phyloP scores from a whole-genome alignment of 139 green algal genomes.

The Eudorina sp. region DNA sequence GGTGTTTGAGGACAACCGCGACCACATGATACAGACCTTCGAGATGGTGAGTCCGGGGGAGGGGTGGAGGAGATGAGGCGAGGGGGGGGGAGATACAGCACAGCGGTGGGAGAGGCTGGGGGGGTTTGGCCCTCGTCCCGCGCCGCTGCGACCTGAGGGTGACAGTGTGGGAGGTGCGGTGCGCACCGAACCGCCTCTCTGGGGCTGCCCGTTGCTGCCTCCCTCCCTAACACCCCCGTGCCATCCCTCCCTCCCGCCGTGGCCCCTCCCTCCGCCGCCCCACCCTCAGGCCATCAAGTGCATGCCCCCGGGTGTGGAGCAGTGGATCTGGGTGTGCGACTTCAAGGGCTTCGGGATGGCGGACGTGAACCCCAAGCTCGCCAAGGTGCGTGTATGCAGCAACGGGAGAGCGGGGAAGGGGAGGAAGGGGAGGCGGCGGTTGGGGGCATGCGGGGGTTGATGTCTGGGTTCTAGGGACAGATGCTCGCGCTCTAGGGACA shows the following conservation, averaged over 20 bases:
- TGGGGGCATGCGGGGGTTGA: too few species aligned
- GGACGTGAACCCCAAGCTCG: slow-evolving; percentile 68
- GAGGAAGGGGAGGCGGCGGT: too few species aligned
- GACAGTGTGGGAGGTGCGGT: too few species aligned
- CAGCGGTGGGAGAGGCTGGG: too few species aligned
- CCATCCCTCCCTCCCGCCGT: not conserved
- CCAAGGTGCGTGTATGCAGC: slow-evolving; percentile 7
- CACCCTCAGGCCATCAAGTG: slow-evolving; percentile 45
- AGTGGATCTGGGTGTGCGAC: slow-evolving; percentile 84
- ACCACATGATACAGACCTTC: slow-evolving; percentile 75
- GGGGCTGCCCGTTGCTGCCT: too few species aligned
- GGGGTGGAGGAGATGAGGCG: not conserved
- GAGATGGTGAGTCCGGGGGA: slow-evolving; percentile 17
- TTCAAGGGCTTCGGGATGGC: slow-evolving; percentile 73
- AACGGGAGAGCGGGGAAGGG: not conserved
- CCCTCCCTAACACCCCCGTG: not conserved
- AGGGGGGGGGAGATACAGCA: not conserved
- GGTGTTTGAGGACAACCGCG: slow-evolving; percentile 71
- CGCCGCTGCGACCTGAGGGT: too few species aligned
- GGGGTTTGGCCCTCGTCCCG: too few species aligned
- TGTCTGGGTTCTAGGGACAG: too few species aligned
- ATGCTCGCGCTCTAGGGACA: too few species aligned
- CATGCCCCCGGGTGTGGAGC: slow-evolving; percentile 75
- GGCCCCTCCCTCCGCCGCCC: not conserved
- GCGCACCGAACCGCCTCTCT: too few species aligned